These are phyloP conservation scores for Myxozyma melibiosi DNA, from an alignment of 805 yeast species.

Conservation along the genomic window DNA sequence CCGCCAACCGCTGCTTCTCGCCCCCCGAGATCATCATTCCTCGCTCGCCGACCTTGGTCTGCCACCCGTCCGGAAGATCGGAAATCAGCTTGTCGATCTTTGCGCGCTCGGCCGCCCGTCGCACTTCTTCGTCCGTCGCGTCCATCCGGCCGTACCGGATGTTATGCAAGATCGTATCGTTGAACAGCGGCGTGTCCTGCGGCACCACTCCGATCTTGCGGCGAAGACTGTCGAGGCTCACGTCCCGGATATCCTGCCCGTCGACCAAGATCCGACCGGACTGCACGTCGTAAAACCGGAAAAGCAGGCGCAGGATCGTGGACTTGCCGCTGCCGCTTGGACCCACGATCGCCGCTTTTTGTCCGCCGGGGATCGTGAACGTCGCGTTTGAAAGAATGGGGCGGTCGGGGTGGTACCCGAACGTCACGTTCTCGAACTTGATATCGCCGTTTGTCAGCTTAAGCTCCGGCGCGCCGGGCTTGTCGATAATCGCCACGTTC, in stretches of 20 bases:
- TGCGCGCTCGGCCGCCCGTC: constrained; percentile 65
- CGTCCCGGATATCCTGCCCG: constrained; percentile 80
- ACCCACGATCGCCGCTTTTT: constrained; percentile 92
- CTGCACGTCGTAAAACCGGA: constrained; percentile 84
- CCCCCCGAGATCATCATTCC: constrained; percentile 99
- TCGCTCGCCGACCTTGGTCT: constrained; percentile 88
- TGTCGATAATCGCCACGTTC: constrained; percentile 64
- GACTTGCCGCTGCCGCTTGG: constrained; percentile 97
- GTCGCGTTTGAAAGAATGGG: constrained; percentile 80
- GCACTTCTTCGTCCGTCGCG: constrained; percentile 74
- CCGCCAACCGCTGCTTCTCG: constrained; percentile 93
- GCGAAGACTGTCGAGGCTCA: constrained; percentile 75
- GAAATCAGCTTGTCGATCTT: constrained; percentile 62
- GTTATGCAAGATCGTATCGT: constrained; percentile 85
- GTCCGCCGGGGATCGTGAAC: constrained; percentile 86
- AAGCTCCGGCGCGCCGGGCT: constrained; percentile 64
- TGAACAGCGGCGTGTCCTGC: constrained; percentile 94
- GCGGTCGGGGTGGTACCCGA: constrained; percentile 88
- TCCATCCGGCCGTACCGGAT: constrained; percentile 79
- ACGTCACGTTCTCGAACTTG: constrained; percentile 84
- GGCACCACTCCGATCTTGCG: constrained; percentile 87
- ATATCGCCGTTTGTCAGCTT: constrained; percentile 73
- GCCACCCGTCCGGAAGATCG: constrained; percentile 78
- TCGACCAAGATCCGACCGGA: constrained; percentile 80
- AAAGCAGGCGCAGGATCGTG: constrained; percentile 77